Percentiles rank a stretch among this genome's conserved stretches.
Evolutionary conservation across 2,329 filamentous ascomycete species (phyloP).

Genomic region (Drechslera avenae): DNA sequence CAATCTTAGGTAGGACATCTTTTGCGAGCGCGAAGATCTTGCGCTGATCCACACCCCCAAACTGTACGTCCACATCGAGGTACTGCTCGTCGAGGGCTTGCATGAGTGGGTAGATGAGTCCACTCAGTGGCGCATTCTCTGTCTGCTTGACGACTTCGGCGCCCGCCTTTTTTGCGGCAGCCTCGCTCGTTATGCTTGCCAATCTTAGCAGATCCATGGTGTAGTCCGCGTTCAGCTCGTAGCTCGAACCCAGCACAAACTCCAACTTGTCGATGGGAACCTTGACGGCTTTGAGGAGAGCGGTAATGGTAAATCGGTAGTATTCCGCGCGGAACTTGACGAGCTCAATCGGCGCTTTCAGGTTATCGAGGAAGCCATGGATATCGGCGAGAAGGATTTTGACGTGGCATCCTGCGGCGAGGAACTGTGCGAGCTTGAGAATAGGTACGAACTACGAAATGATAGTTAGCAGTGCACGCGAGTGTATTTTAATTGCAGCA

Average conservation of each 20-base stretch:
- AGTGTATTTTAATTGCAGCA: not conserved
- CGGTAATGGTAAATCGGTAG: slow-evolving; percentile 78
- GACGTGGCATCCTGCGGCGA: slow-evolving; percentile 82
- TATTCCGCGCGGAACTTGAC: slow-evolving; percentile 82
- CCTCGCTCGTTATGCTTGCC: slow-evolving; percentile 70
- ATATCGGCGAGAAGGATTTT: slow-evolving; percentile 71
- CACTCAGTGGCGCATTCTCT: slow-evolving; percentile 73
- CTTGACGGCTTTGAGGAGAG: slow-evolving; percentile 75
- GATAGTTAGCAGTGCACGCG: slow-evolving; percentile 13
- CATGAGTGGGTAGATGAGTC: slow-evolving; percentile 82
- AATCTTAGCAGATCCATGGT: slow-evolving; percentile 88
- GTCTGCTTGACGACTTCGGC: slow-evolving; percentile 95
- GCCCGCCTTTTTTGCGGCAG: slow-evolving; percentile 87
- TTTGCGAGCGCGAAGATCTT: slow-evolving; percentile 88
- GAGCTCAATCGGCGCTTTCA: slow-evolving; percentile 87
- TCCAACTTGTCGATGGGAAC: slow-evolving; percentile 78
- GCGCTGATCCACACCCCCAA: slow-evolving; percentile 78
- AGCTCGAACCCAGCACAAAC: slow-evolving; percentile 83
- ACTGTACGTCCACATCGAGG: slow-evolving; percentile 84
- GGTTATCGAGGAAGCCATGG: slow-evolving; percentile 77
- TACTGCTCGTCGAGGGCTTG: slow-evolving; percentile 87
- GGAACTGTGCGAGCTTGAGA: slow-evolving; percentile 87
- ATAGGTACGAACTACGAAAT: slow-evolving; percentile 71
- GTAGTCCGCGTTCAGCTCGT: slow-evolving; percentile 73
- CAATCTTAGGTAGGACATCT: slow-evolving; percentile 83